These are phyloP conservation scores for Aspergillus kassunensis DNA, from an alignment of 495 filamentous ascomycete species.

Conservation along the genomic window DNA sequence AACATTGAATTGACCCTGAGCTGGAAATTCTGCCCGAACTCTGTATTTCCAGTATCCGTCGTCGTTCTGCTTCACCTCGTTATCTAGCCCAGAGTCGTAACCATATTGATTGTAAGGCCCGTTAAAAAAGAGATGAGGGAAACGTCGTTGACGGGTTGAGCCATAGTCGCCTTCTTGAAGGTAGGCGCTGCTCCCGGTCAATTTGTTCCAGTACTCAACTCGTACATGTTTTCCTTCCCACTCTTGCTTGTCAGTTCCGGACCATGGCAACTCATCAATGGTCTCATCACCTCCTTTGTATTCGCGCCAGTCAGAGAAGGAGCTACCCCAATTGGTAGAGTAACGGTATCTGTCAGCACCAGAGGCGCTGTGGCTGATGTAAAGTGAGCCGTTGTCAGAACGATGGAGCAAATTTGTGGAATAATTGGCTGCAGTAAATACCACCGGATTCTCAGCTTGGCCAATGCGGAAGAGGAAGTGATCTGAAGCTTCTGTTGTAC, in stretches of 20 bases:
- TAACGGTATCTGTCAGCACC: conserved; percentile 65
- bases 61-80: conserved; percentile 49
- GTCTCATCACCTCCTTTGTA: conserved; percentile 51
- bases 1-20: conserved; percentile 59
- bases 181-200: conserved; percentile 61
- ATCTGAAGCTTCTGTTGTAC: conserved; percentile 48
- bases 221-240: conserved; percentile 65
- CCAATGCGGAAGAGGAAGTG: conserved; percentile 57
- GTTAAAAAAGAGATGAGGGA: conserved; percentile 63
- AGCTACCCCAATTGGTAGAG: conserved; percentile 57
- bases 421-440: conserved; percentile 59
- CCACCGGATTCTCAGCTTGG: conserved; percentile 54
- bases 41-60: conserved; percentile 58
- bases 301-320: conserved; percentile 55
- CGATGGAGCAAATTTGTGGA: conserved; percentile 46
- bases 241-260: conserved; percentile 55
- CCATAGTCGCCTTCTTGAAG: conserved; percentile 58
- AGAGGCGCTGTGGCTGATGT: conserved; percentile 55
- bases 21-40: conserved; percentile 64
- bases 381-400: conserved; percentile 37
- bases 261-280: conserved; percentile 49
- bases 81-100: conserved; percentile 59
- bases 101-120: conserved; percentile 66
- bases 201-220: conserved; percentile 64
- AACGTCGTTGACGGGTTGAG: conserved; percentile 45